Percentiles rank a stretch among this genome's conserved stretches.
Evolutionary conservation across 345 rosid species (phyloP).

Genomic region (Microthlaspi erraticum): DNA sequence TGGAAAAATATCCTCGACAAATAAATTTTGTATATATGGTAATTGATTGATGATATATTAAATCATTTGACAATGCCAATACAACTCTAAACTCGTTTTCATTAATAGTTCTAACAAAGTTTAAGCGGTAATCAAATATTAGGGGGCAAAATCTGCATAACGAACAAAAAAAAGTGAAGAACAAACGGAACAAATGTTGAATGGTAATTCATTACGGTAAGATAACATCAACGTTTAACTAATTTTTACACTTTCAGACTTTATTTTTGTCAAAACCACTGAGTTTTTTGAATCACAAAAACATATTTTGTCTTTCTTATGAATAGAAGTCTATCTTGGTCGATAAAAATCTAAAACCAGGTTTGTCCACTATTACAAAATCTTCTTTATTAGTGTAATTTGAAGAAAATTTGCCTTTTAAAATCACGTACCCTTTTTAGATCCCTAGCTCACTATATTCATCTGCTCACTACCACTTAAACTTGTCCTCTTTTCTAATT

Average conservation of each 20-base stretch:
- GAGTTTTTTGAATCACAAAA: not conserved
- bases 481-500: not conserved
- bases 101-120: not conserved
- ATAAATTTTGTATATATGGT: not conserved
- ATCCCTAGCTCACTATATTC: slow-evolving; percentile 17
- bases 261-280: no score
- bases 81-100: not conserved
- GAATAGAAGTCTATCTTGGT: not conserved
- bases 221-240: not conserved
- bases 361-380: slow-evolving; percentile 18
- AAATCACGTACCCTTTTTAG: not conserved
- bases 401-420: slow-evolving; percentile 1
- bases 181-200: not conserved
- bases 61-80: not conserved
- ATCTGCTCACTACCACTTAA: slow-evolving; percentile 1
- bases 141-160: not conserved
- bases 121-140: not conserved
- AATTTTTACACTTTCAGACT: not conserved
- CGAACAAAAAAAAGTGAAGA: not conserved
- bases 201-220: not conserved
- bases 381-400: slow-evolving; percentile 8
- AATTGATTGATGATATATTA: slow-evolving; percentile 3
- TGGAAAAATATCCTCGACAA: not conserved
- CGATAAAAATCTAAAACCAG: slow-evolving; percentile 12
- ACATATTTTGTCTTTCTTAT: not conserved